Evolutionary conservation across 169 alveolate species (phyloP).

Genomic region (Besnoitia besnoiti): DNA sequence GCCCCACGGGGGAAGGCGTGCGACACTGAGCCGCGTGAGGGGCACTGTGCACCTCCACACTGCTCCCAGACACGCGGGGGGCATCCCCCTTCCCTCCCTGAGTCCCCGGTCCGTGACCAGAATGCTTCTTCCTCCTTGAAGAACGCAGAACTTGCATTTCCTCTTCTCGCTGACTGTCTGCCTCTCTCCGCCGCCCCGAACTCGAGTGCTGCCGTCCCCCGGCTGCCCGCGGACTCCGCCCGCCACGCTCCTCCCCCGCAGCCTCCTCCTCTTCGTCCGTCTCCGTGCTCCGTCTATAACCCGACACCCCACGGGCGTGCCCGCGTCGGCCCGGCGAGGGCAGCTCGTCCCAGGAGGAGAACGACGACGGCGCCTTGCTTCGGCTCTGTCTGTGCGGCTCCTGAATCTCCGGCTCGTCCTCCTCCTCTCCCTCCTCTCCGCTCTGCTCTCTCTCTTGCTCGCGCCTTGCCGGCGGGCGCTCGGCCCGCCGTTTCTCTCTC

Average conservation of each 20-base stretch:
- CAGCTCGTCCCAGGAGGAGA: neutral
- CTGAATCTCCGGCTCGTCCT: neutral
- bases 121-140: neutral
- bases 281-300: neutral
- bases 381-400: neutral
- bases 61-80: too few species aligned
- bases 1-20: too few species aligned
- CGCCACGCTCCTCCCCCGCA: neutral
- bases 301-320: neutral
- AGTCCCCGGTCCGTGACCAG: too few species aligned
- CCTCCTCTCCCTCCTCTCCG: neutral
- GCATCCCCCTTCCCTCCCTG: too few species aligned
- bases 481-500: neutral
- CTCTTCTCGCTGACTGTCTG: neutral
- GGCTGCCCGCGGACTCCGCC: neutral
- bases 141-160: neutral
- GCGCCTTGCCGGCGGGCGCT: neutral
- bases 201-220: neutral
- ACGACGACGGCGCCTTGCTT: neutral
- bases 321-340: slow-evolving; percentile 1
- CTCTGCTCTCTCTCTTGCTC: neutral
- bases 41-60: too few species aligned
- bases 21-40: too few species aligned
- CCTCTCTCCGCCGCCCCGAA: neutral
- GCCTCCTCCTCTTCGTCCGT: neutral